phyloP scores from a whole-genome alignment of 2,329 filamentous ascomycete genomes.

The Colletotrichum sidae region DNA sequence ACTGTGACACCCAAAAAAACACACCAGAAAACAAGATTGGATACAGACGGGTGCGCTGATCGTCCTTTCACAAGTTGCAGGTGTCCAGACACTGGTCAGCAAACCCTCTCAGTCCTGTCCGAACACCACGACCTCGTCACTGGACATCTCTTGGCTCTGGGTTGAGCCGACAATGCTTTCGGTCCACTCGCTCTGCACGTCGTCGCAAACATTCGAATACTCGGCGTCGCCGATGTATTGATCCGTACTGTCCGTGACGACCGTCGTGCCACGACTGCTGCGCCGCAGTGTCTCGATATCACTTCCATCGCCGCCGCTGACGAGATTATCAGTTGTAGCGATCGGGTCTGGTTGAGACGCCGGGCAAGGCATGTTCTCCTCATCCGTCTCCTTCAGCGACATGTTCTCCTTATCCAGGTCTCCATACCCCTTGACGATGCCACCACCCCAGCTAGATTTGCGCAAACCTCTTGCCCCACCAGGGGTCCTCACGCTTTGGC shows the following conservation, averaged over 20 bases:
- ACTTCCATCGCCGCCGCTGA: constrained; percentile 53
- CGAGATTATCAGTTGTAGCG: constrained; percentile 34
- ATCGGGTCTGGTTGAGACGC: constrained; percentile 12
- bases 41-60: no score
- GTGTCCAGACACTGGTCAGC: background rate
- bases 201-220: constrained; percentile 49
- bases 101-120: constrained; percentile 40
- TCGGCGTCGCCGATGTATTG: constrained; percentile 51
- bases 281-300: constrained; percentile 64
- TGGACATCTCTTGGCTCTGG: constrained; percentile 37
- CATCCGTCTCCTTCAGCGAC: constrained; percentile 70
- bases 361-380: constrained; percentile 55
- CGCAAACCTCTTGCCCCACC: constrained; percentile 61
- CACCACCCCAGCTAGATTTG: constrained; percentile 78
- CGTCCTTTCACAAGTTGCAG: background rate
- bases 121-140: constrained; percentile 47
- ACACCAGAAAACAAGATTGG: no score
- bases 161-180: constrained; percentile 51
- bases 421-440: constrained; percentile 59
- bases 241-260: constrained; percentile 55
- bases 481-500: constrained; percentile 79
- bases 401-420: constrained; percentile 74
- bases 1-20: no score
- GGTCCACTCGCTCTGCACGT: constrained; percentile 61
- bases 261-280: constrained; percentile 59